Evolutionary conservation across 192 early-diverging fungal genomes (phyloP).

Genomic region (Diversispora eburnea): DNA sequence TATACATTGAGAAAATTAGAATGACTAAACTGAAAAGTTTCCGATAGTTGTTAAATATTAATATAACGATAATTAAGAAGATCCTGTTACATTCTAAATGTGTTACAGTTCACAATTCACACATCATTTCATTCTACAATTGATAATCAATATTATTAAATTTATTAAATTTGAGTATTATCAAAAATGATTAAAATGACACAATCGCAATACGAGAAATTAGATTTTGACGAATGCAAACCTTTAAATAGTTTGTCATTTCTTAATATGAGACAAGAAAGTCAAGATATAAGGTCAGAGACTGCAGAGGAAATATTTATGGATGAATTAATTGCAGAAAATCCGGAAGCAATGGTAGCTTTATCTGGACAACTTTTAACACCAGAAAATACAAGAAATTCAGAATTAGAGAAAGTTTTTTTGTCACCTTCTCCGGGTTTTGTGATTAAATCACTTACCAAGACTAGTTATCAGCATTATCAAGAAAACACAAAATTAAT

Average conservation of each 20-base stretch:
- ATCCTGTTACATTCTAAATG: no score
- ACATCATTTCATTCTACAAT: no score
- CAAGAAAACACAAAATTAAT: conserved; percentile 47
- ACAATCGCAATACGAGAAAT: not conserved
- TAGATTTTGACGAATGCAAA: not conserved
- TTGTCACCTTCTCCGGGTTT: conserved; percentile 53
- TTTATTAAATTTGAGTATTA: no score
- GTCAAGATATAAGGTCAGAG: not conserved
- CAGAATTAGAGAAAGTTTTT: conserved; percentile 16
- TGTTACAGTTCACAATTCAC: no score
- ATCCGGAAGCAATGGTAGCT: conserved; percentile 38
- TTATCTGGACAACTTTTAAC: conserved; percentile 35
- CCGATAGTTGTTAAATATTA: no score
- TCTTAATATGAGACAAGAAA: not conserved
- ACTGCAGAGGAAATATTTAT: not conserved
- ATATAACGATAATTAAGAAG: no score
- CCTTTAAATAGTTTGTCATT: not conserved
- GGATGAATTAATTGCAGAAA: conserved; percentile 35
- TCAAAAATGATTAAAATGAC: no score
- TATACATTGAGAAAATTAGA: no score
- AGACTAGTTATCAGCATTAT: conserved; percentile 33
- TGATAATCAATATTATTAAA: no score
- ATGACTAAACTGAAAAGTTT: no score
- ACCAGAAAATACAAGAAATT: not conserved
- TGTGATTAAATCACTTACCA: conserved; percentile 47